These are phyloP conservation scores for Fusarium aywerte DNA, from an alignment of 2,329 filamentous ascomycete species.

Conservation along the genomic window DNA sequence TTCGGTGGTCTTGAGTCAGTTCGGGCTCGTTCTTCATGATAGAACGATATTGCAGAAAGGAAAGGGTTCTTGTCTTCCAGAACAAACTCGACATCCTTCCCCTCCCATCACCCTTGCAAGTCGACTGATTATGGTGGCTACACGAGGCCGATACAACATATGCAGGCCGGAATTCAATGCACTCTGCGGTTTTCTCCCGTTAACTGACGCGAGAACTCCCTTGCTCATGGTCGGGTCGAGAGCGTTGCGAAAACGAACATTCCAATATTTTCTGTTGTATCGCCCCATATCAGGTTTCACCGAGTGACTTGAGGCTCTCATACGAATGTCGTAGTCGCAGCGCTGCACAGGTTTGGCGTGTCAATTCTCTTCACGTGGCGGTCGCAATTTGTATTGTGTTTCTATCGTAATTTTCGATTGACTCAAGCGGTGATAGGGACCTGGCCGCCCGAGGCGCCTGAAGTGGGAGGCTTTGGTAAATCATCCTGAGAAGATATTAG, in stretches of 20 bases:
- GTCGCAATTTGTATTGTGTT: not conserved
- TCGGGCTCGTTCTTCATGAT: not conserved
- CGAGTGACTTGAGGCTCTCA: not conserved
- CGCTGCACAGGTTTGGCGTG: not conserved
- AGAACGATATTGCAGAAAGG: not conserved
- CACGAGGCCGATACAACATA: conserved; percentile 1
- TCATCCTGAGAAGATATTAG: conserved; percentile 53
- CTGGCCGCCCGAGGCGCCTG: conserved; percentile 49
- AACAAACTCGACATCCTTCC: conserved; percentile 3
- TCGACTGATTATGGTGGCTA: conserved; percentile 10
- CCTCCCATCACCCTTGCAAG: conserved; percentile 2
- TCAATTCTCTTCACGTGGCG: not conserved
- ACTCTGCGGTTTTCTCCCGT: not conserved
- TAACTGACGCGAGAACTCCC: not conserved
- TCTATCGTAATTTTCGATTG: conserved; percentile 6
- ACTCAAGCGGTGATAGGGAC: conserved; percentile 56
- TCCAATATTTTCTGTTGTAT: not conserved
- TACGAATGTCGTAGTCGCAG: not conserved
- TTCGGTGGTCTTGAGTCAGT: not conserved
- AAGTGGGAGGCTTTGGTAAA: conserved; percentile 54
- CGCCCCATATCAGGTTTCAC: not conserved
- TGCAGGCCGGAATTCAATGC: not conserved
- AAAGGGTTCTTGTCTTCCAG: conserved; percentile 4
- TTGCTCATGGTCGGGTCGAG: not conserved
- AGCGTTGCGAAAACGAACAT: not conserved